phyloP scores from a whole-genome alignment of 2,329 filamentous ascomycete species.

The Macrophomina pseudophaseolina region DNA sequence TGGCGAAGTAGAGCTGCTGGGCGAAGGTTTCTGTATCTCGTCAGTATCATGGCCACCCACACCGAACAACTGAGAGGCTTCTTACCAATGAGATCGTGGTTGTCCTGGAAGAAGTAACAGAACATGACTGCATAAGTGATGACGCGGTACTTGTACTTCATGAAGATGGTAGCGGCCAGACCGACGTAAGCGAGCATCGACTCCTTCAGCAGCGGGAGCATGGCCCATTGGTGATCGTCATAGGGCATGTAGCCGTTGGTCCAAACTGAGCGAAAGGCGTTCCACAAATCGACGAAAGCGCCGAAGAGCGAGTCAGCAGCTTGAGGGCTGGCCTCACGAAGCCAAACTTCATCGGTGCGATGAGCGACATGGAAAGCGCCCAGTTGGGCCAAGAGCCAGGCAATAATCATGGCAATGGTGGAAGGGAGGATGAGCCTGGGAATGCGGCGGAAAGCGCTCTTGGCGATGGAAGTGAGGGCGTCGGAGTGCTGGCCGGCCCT shows the following conservation, averaged over 20 bases:
- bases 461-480: slow-evolving; percentile 55
- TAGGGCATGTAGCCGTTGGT: slow-evolving; percentile 58
- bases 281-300: slow-evolving; percentile 52
- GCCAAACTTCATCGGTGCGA: slow-evolving; percentile 57
- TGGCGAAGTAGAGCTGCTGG: slow-evolving; percentile 57
- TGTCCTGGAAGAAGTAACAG: slow-evolving; percentile 56
- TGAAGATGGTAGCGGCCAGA: slow-evolving; percentile 54
- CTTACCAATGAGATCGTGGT: slow-evolving; percentile 53
- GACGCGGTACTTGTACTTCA: slow-evolving; percentile 55
- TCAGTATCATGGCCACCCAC: background rate
- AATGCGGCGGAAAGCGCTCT: slow-evolving; percentile 60
- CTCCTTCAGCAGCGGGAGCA: slow-evolving; percentile 55
- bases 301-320: slow-evolving; percentile 50
- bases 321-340: slow-evolving; percentile 55
- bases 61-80: no score
- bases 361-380: slow-evolving; percentile 56
- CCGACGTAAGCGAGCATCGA: slow-evolving; percentile 59
- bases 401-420: slow-evolving; percentile 57
- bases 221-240: slow-evolving; percentile 62
- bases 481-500: slow-evolving; percentile 52
- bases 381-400: slow-evolving; percentile 56
- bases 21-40: slow-evolving; percentile 57
- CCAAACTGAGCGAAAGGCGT: slow-evolving; percentile 56
- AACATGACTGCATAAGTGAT: slow-evolving; percentile 53
- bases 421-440: slow-evolving; percentile 59